Evolutionary conservation across 306 rosid genomes (phyloP), one percentile per base, ranked within the genome.

Genomic region (Delonix regia): DNA sequence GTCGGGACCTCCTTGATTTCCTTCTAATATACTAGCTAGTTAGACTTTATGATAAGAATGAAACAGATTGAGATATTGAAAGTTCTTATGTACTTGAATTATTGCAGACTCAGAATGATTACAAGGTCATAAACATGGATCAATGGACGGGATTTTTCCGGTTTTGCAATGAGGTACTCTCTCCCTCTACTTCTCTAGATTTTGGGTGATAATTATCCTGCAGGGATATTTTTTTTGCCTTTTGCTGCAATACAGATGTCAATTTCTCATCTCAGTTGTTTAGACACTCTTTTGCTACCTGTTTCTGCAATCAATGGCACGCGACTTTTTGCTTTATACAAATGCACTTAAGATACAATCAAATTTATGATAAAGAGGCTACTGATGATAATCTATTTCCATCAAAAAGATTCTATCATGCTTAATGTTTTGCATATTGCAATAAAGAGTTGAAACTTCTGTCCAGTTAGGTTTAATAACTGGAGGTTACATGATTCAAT

Each of bases 121-220:
- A 96, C 90, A 91, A 96, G 83, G 99, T 96, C 79, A 83, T 96
- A 83, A 96, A 96, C 86, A 87, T 88, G 96, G 99, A 96, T 79
- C 99, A 96, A 33, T 93, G 98, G 99, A 88, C 87, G 97, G 99
- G 97, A 13, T 96, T 93, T 84, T 93, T 83, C 85, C 90, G 97
- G 82, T 96, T 96, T 87, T 96, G 99, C 89, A 88, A 93, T 4
- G 97, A 96, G 99, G 99, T 96, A 84, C 51, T 21, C 52, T 63
- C 71, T 76, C 21, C 28, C 34, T 67, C 27, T 41, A 36, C 49
- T 24, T 81, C 4, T 39, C 57, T 62, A 27, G 47, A 59, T 45
- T 75, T 64, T 71, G 62, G 34, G 33, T 45, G 21, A 57, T 55
- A 39, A 41, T 74, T 53, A 28, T 69, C 51, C 51, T n/a, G 0